Percentiles rank a stretch among this genome's conserved stretches.
Evolutionary conservation across 306 rosid species (phyloP).

Genomic region (Lathyrus sativus): DNA sequence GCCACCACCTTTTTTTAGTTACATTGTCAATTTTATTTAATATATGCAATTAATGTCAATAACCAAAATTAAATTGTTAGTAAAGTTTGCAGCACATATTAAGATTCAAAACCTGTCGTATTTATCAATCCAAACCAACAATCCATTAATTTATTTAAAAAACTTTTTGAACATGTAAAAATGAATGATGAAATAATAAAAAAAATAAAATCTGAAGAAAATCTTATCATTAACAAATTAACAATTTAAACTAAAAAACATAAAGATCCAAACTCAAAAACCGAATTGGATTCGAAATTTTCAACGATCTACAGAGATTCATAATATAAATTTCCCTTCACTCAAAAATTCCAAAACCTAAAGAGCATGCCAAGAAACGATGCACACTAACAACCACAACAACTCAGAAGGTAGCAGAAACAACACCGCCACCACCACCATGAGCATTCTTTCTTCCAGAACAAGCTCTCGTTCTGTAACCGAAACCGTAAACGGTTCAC

Average conservation of each 20-base stretch:
- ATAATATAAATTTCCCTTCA: background rate
- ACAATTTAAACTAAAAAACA: no score
- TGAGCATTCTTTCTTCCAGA: conserved; percentile 53
- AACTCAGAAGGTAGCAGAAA: conserved; percentile 14
- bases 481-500: conserved; percentile 94
- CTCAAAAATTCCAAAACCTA: background rate
- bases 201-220: no score
- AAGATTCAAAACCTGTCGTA: no score
- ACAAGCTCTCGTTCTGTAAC: conserved; percentile 88
- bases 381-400: background rate
- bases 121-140: no score
- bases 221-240: no score
- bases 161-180: background rate
- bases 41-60: no score
- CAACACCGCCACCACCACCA: background rate
- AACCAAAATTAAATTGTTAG: no score
- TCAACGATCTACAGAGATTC: background rate
- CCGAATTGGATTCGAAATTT: background rate
- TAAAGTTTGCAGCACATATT: no score
- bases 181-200: background rate
- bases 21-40: no score
- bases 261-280: background rate
- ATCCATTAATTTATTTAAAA: background rate
- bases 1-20: no score
- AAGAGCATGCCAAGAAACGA: no score